Evolutionary conservation across 345 rosid species (phyloP), one percentile per base, ranked within the genome.

Genomic region (Luvunga scandens): DNA sequence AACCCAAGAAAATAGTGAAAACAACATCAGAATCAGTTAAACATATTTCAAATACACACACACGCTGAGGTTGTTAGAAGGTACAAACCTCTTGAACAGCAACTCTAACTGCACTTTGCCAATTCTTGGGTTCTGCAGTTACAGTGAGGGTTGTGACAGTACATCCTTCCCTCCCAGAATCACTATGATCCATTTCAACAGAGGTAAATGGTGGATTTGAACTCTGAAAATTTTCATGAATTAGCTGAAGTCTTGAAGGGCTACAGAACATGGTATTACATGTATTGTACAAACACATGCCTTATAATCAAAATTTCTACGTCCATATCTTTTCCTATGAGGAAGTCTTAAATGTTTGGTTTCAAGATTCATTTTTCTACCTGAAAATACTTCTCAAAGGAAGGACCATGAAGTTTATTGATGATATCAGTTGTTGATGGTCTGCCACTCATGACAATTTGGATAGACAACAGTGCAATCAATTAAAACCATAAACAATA

Each of bases 111-210:
- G 99, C 99, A 85, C 81, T 91, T 84, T 89, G 93, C 99, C 99
- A 97, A 83, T 93, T 97, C 84, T 90, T 88, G 78, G 99, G 98
- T 81, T 97, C 99, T 75, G 99, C 99, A 24, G 98, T 91, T 62
- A 97, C 93, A 66, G 99, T 97, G 75, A 97, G 98, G 77, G 99
- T 97, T 57, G 99, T 97, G 75, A 97, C 99, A 31, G 98, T 97
- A 91, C 99, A 97, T 69, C 97, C 97, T 87, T 97, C 98, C 86
- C 99, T 91, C 82, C 99, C 99, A 13, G 99, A 97, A 81, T 97
- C 99, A 84, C 99, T 94, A 85, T 97, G 99, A 85, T 97, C 99
- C 90, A 97, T 85, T 86, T 97, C 99, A 80, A 97, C 92, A 53
- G 98, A 97, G 16, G 99, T 94, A 85, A 94, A 97, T 21, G 98